Percentiles rank a stretch among this genome's conserved stretches.
Conservation (phyloP, 768 basidiomycete genomes). For the Boletellus emodensis region DNA sequence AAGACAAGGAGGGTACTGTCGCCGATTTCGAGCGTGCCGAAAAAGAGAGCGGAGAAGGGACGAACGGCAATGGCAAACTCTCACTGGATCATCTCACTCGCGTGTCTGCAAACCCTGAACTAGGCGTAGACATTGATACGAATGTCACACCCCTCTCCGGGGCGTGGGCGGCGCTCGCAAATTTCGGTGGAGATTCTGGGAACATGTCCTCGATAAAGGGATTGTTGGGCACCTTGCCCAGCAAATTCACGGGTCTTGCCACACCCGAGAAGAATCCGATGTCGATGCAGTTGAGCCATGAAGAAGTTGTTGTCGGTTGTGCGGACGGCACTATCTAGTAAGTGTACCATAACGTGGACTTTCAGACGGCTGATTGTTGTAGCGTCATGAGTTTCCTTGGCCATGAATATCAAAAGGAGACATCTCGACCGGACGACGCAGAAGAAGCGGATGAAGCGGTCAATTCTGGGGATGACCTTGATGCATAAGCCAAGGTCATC, state of each 20-base stretch:
- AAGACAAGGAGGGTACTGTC: slow-evolving; percentile 42
- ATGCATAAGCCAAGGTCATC: slow-evolving; percentile 2
- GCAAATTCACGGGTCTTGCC: slow-evolving; percentile 73
- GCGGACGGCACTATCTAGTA: slow-evolving; percentile 91
- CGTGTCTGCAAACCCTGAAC: slow-evolving; percentile 18
- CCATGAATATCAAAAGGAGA: slow-evolving; percentile 46
- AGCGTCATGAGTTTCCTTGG: slow-evolving; percentile 65
- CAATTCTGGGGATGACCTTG: slow-evolving; percentile 16
- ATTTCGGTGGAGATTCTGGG: slow-evolving; percentile 30
- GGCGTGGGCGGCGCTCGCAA: slow-evolving; percentile 69
- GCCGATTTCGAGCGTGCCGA: slow-evolving; percentile 19
- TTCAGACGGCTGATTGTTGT: slow-evolving; percentile 10
- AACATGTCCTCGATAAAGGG: slow-evolving; percentile 45
- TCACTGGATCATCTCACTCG: slow-evolving; percentile 12
- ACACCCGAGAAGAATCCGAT: slow-evolving; percentile 92
- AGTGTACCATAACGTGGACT: slow-evolving; percentile 27
- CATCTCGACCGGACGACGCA: background rate
- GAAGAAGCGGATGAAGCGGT: slow-evolving; percentile 12
- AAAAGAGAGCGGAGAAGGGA: slow-evolving; percentile 14
- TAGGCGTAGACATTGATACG: slow-evolving; percentile 58
- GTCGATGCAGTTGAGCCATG: slow-evolving; percentile 89
- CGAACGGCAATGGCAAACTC: background rate
- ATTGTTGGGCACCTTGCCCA: slow-evolving; percentile 56
- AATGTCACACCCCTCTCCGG: slow-evolving; percentile 67
- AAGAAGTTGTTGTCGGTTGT: slow-evolving; percentile 88